Evolutionary conservation across 768 basidiomycete genomes (phyloP), one percentile per base, ranked within the genome.

Genomic region (Sporobolomyces phaffii): DNA sequence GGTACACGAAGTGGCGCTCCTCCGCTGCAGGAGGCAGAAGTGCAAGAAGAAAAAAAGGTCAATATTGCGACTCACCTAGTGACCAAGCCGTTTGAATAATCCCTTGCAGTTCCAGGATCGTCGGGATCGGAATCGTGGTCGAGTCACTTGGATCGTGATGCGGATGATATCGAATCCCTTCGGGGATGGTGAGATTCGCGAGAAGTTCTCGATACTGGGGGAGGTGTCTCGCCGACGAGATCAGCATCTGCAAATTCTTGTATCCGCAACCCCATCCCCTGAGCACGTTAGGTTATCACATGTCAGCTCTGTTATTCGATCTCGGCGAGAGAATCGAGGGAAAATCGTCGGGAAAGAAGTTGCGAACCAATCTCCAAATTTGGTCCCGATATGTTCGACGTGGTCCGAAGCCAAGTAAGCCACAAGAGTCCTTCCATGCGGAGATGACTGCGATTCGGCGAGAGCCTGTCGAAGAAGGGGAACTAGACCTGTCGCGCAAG

Each of bases 221-320:
- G 18, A 71, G 26, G 47, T 71, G 61, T 24, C 66, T 56, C 2
- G 58, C n/a, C 7, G 72, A 51, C 22, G 73, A 68, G 50, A 71
- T 62, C 20, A 73, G 8, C 72, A 74, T 74, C 31, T 70, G 69
- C 2, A 63, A 41, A 51, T 72, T 73, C 43, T 65, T 65, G 62
- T 74, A 74, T 2, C 73, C 66, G 53, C 44, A 49, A 34, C 59
- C 47, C 47, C 49, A 38, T 13, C 41, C 60, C 40, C 49, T 49
- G 48, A 10, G 11, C 20, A 57, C n/a, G 10, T 38, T n/a, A n/a
- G n/a, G n/a, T n/a, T n/a, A n/a, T n/a, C n/a, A n/a, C n/a, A n/a
- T n/a, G n/a, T n/a, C n/a, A n/a, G n/a, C n/a, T n/a, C n/a, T n/a
- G n/a, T n/a, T 8, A 33, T 4, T 4, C 40, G 54, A 26, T 22